These are phyloP conservation scores for Arbutus unedo DNA, from an alignment of 148 eudicot genomes.

Conservation along the genomic window DNA sequence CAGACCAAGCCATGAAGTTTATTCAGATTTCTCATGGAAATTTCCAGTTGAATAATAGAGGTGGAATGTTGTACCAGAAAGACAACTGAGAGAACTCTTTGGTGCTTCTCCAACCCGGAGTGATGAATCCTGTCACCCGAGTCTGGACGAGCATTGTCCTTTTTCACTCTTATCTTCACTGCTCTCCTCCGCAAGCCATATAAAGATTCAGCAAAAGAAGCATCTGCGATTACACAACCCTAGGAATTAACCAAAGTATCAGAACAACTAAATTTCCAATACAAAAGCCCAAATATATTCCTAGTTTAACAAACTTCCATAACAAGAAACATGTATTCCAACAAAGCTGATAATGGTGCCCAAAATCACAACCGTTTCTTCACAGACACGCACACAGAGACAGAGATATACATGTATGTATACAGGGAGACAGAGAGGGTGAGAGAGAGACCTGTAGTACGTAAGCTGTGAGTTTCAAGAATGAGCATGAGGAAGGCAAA, in stretches of 20 bases:
- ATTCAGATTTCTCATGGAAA: constrained; percentile 12
- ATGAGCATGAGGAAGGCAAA: constrained; percentile 86
- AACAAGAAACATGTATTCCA: neutral
- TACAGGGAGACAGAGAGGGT: neutral
- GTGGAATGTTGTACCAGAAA: constrained; percentile 60
- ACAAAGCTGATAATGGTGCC: neutral
- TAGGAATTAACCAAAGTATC: neutral
- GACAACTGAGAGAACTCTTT: constrained; percentile 86
- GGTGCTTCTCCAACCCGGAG: constrained; percentile 66
- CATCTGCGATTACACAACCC: constrained; percentile 53
- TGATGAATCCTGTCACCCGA: constrained; percentile 47
- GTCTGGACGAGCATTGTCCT: constrained; percentile 36
- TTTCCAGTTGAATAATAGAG: neutral
- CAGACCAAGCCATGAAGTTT: constrained; percentile 4
- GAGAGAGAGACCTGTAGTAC: constrained; percentile 64
- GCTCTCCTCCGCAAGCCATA: constrained; percentile 94
- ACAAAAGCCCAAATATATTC: neutral
- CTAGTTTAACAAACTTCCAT: neutral
- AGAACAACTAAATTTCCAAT: constrained; percentile 8
- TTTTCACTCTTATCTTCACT: constrained; percentile 48
- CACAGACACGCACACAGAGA: neutral
- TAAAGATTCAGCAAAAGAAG: constrained; percentile 87
- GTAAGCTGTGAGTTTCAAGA: constrained; percentile 86
- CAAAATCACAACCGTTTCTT: neutral
- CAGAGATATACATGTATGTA: neutral